Conservation (phyloP, 2,329 filamentous ascomycete genomes). For the Colletotrichum aenigma region DNA sequence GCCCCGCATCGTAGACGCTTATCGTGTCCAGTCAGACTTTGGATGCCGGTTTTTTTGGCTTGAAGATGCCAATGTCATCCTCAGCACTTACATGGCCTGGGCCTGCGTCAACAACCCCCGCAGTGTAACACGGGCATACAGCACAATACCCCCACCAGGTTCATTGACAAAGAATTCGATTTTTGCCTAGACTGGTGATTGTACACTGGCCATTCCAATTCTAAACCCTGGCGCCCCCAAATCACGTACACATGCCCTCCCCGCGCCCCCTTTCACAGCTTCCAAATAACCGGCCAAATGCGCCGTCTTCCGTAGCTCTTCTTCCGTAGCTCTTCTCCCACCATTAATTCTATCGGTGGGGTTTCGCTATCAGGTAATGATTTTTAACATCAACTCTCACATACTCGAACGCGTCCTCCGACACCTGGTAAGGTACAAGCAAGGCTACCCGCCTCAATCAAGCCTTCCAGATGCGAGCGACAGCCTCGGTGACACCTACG, state of each 20-base stretch:
- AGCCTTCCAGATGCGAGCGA: constrained; percentile 90
- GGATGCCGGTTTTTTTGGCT: neutral
- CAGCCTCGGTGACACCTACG: constrained; percentile 87
- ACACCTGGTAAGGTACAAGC: neutral
- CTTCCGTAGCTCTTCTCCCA: neutral
- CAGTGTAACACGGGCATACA: neutral
- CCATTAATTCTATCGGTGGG: neutral
- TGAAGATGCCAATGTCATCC: neutral
- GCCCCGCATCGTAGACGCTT: neutral
- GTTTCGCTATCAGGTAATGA: neutral
- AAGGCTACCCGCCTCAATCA: constrained; percentile 36
- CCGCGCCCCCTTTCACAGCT: neutral
- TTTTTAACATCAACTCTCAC: neutral
- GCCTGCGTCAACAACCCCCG: neutral
- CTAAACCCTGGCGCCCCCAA: constrained; percentile 19
- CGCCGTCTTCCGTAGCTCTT: neutral
- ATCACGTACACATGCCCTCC: constrained; percentile 10
- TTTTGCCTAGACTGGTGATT: constrained; percentile 21
- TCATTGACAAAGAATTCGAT: constrained; percentile 18
- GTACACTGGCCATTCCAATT: constrained; percentile 18
- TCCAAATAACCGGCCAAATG: neutral
- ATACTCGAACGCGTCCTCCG: neutral
- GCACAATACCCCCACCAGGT: neutral
- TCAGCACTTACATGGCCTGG: neutral
- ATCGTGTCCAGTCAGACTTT: neutral